Evolutionary conservation across 2,329 filamentous ascomycete genomes (phyloP), one percentile per base, ranked within the genome.

Genomic region (Aspergillus hiratsukae): DNA sequence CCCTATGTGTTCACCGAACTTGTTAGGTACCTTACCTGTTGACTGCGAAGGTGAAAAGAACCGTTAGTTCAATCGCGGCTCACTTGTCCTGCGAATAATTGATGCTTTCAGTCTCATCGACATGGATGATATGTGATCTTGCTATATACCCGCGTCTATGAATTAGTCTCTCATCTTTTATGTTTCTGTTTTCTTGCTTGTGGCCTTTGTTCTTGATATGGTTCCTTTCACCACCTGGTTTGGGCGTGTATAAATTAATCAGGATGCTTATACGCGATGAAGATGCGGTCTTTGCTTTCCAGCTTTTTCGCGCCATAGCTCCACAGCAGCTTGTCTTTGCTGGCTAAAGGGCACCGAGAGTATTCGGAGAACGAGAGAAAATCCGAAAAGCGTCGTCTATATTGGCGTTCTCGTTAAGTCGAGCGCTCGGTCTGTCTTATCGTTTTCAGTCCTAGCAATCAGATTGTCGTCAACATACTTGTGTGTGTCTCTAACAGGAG

Each of bases 71-170:
- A 9, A 21, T 10, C 19, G 9, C 8, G 19, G 41, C n/a, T 21
- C 41, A 21, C 25, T 41, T 23, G 27, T 3, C 27, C n/a, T 25
- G 40, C 35, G 27, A 17, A 21, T n/a, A 19, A 17, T 27, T 54
- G 45, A 40, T 53, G 19, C 52, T 51, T 57, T 31, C 48, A 46
- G 19, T 46, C 43, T 46, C 43, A 46, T 46, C 23, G 43, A 45
- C 41, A 45, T 37, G 49, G 41, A 56, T 56, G 57, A 55, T 58
- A 57, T 52, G 55, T 59, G 43, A 57, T 58, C 48, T 55, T 61
- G 58, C 48, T 61, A 55, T 64, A 66, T 66, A 65, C 61, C 63
- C 64, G 48, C 53, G 51, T 58, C 50, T 57, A 48, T 49, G 10
- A 31, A 51, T 48, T 37, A 49, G 43, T 40, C 29, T 41, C 48